phyloP scores from a whole-genome alignment of 2,329 filamentous ascomycete species.

The Huntiella omanensis region DNA sequence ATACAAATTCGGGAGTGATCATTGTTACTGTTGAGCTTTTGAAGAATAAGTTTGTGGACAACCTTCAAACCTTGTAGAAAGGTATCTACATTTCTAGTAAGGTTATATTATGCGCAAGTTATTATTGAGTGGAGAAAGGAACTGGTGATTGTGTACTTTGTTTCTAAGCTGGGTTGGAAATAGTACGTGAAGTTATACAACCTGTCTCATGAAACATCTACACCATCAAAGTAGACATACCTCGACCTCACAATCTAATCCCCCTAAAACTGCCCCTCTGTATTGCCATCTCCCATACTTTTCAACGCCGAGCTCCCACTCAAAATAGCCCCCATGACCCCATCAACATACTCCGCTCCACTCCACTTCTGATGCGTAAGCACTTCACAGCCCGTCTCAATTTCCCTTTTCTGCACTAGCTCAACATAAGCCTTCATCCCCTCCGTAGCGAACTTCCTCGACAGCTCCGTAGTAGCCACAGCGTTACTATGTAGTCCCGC shows the following conservation, averaged over 20 bases:
- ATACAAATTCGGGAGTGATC: too few species aligned
- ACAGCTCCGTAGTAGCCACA: conserved; percentile 52
- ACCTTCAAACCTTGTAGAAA: too few species aligned
- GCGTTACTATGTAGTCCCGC: conserved; percentile 49
- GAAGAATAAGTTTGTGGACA: too few species aligned
- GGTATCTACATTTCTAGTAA: too few species aligned
- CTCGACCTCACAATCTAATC: neutral
- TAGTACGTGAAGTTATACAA: too few species aligned
- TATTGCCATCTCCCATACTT: conserved; percentile 92
- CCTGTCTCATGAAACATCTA: too few species aligned
- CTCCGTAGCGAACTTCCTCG: conserved; percentile 64
- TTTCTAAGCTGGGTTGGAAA: too few species aligned
- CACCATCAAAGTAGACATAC: too few species aligned
- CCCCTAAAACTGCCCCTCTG: conserved; percentile 48
- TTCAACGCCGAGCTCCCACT: conserved; percentile 75
- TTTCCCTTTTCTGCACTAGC: conserved; percentile 72
- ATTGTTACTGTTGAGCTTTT: too few species aligned
- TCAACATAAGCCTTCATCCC: conserved; percentile 98
- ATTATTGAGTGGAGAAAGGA: too few species aligned
- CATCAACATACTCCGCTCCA: conserved; percentile 56
- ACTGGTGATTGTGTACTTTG: too few species aligned
- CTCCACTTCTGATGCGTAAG: conserved; percentile 85
- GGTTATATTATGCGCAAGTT: too few species aligned
- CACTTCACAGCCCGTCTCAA: conserved; percentile 81
- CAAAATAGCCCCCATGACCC: conserved; percentile 75